phyloP scores from a whole-genome alignment of 257 asterid genomes.

The Fraxinus cuspidata region DNA sequence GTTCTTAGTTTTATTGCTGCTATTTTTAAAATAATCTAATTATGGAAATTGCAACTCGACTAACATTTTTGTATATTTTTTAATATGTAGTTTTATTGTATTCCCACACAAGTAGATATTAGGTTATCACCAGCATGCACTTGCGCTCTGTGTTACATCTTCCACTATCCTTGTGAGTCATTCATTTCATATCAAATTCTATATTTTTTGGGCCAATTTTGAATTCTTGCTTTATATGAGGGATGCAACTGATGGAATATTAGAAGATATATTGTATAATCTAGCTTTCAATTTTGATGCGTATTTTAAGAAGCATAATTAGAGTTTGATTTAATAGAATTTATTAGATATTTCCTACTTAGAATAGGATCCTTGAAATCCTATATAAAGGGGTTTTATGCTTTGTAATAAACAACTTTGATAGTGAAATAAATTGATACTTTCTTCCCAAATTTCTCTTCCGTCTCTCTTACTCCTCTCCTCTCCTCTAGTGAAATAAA shows the following conservation, averaged over 20 bases:
- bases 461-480: too few relatives aligned
- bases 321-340: too few relatives aligned
- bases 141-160: neutral
- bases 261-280: too few relatives aligned
- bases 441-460: too few relatives aligned
- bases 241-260: neutral
- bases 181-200: neutral
- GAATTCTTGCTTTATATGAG: neutral
- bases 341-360: too few relatives aligned
- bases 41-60: neutral
- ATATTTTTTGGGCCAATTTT: neutral
- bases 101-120: neutral
- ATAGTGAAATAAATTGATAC: too few relatives aligned
- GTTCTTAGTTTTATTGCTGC: constrained; percentile 4
- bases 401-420: too few relatives aligned
- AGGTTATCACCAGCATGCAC: neutral
- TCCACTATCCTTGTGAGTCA: neutral
- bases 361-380: too few relatives aligned
- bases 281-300: too few relatives aligned
- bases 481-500: too few relatives aligned
- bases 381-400: too few relatives aligned
- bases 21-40: neutral
- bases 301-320: too few relatives aligned
- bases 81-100: neutral
- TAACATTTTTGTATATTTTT: neutral